Conservation (phyloP, 2,329 filamentous ascomycete species). For the Paraphaeosphaeria minitans region DNA sequence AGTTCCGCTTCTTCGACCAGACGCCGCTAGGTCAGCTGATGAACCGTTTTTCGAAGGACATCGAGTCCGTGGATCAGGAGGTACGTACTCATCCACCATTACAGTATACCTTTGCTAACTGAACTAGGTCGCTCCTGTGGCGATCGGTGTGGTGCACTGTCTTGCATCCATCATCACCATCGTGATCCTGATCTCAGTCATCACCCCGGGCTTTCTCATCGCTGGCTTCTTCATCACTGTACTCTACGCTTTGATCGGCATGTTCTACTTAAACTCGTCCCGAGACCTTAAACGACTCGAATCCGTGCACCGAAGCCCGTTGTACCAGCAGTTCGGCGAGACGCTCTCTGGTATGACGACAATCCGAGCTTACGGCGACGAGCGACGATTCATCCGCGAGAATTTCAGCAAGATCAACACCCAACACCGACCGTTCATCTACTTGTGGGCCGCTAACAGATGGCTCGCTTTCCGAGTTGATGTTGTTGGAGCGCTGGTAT, state of each 20-base stretch:
- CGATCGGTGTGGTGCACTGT: constrained; percentile 75
- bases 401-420: constrained; percentile 88
- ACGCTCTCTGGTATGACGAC: constrained; percentile 94
- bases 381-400: constrained; percentile 89
- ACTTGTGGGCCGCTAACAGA: constrained; percentile 93
- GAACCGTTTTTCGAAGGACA: constrained; percentile 98
- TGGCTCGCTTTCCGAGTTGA: constrained; percentile 96
- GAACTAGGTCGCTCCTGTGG: constrained; percentile 68
- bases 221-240: constrained; percentile 83
- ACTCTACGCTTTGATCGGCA: constrained; percentile 81
- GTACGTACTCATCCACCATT: constrained; percentile 52
- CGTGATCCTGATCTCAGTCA: constrained; percentile 80
- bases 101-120: background rate
- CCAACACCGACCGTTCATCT: constrained; percentile 92
- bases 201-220: constrained; percentile 90
- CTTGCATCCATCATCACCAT: constrained; percentile 78
- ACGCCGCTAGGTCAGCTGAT: constrained; percentile 95
- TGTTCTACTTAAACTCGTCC: constrained; percentile 90
- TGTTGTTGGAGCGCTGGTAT: constrained; percentile 84
- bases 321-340: constrained; percentile 98
- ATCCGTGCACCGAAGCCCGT: constrained; percentile 88
- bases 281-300: constrained; percentile 94
- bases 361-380: constrained; percentile 94
- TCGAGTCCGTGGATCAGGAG: constrained; percentile 94
- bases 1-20: constrained; percentile 97